Evolutionary conservation across 73 alveolate genomes (phyloP).

Genomic region (Effrenium voratum): DNA sequence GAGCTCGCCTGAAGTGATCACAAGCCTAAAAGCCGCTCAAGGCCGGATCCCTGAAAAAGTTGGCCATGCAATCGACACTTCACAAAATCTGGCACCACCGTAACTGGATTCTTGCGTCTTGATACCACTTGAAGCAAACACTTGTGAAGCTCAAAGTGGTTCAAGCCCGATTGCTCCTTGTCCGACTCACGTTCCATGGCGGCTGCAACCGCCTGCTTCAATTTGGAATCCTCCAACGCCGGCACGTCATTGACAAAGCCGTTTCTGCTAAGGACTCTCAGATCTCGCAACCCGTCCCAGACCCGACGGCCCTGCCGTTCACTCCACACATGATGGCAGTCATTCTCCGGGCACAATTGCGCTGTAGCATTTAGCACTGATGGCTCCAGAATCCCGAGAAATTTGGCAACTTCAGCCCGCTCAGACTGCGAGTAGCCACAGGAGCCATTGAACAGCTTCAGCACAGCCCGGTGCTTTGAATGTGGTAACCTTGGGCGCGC

Average conservation of each 20-base stretch:
- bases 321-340: conserved; percentile 15
- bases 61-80: conserved; percentile 23
- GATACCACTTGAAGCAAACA: neutral
- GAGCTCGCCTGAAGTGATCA: too few relatives aligned
- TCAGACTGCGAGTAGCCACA: conserved; percentile 12
- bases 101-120: conserved; percentile 23
- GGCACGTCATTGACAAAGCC: conserved; percentile 27
- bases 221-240: neutral
- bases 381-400: conserved; percentile 23
- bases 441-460: conserved; percentile 66
- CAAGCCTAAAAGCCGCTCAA: conserved; percentile 51
- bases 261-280: neutral
- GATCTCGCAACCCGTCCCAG: conserved; percentile 42
- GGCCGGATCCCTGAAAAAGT: conserved; percentile 52
- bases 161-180: too few relatives aligned
- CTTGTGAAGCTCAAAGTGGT: conserved; percentile 9
- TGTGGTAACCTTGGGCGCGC: conserved; percentile 34
- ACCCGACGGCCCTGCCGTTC: conserved; percentile 22
- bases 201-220: conserved; percentile 18
- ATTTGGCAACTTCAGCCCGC: conserved; percentile 32
- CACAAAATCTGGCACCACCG: conserved; percentile 25
- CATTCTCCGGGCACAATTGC: conserved; percentile 14
- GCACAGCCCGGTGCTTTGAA: conserved; percentile 21
- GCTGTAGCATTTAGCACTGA: too few relatives aligned
- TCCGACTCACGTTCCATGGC: neutral